Percentiles rank a stretch among this genome's conserved stretches.
phyloP scores from a whole-genome alignment of 192 early-diverging fungal genomes.

The Umbelopsis sp. region DNA sequence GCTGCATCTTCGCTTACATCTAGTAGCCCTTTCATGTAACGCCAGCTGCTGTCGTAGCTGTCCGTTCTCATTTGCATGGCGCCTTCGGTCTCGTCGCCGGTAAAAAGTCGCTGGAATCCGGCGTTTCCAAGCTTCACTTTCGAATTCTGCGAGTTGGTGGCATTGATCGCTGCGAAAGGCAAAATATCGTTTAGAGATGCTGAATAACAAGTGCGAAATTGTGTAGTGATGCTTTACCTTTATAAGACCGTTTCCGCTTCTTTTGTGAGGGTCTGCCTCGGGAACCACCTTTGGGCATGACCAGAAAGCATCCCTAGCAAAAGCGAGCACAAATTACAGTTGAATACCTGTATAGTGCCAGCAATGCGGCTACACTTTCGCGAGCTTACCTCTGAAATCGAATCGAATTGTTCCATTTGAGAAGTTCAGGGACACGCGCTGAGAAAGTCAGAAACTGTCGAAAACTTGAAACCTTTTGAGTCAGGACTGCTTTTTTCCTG shows the following conservation, averaged over 20 bases:
- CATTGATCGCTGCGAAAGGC: slow-evolving; percentile 17
- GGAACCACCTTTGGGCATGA: slow-evolving; percentile 28
- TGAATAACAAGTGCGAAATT: too few relatives aligned
- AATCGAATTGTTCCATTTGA: slow-evolving; percentile 45
- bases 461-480: too few relatives aligned
- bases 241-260: slow-evolving; percentile 16
- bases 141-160: slow-evolving; percentile 16
- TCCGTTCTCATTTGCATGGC: slow-evolving; percentile 50
- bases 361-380: neutral
- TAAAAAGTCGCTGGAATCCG: slow-evolving; percentile 64
- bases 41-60: slow-evolving; percentile 60
- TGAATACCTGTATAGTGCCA: neutral
- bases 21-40: slow-evolving; percentile 44
- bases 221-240: neutral
- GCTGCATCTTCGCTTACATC: slow-evolving; percentile 38
- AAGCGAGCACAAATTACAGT: neutral
- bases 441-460: too few relatives aligned
- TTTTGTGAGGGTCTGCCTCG: slow-evolving; percentile 4
- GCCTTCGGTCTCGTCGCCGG: slow-evolving; percentile 57
- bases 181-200: neutral
- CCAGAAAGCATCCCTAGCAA: slow-evolving; percentile 46
- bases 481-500: too few relatives aligned
- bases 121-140: slow-evolving; percentile 33
- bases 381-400: slow-evolving; percentile 46
- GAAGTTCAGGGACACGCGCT: too few relatives aligned